A percentile compares a stretch with the other conserved stretches of the same genome.
These are phyloP conservation scores for Pistacia vera DNA, from an alignment of 345 rosid genomes.

Conservation along the genomic window DNA sequence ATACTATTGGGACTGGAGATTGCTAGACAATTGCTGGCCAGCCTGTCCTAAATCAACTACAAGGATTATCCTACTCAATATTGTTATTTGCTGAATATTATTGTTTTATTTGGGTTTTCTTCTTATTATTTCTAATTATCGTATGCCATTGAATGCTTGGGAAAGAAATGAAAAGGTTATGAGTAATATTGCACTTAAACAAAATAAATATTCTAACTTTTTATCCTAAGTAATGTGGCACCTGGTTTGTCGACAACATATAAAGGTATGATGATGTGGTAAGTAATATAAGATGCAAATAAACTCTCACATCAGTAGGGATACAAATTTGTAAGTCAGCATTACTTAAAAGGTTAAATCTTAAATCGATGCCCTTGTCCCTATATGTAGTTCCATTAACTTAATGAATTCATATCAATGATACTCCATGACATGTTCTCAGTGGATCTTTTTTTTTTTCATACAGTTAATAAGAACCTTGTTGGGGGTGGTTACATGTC, in stretches of 20 bases:
- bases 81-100: no score
- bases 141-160: not conserved
- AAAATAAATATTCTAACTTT: no score
- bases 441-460: conserved; percentile 4
- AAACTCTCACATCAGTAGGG: no score
- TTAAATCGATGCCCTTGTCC: not conserved
- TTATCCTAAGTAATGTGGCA: no score
- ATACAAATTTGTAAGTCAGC: no score
- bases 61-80: no score
- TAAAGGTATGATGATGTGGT: no score
- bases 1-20: not conserved
- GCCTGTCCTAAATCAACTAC: not conserved
- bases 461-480: conserved; percentile 85
- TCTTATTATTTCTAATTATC: not conserved
- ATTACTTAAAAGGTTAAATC: not conserved
- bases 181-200: no score
- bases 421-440: conserved; percentile 10
- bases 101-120: not conserved
- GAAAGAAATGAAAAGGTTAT: not conserved
- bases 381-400: not conserved
- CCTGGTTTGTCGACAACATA: no score
- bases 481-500: conserved; percentile 78
- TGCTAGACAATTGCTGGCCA: not conserved
- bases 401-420: not conserved
- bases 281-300: no score